Percentiles rank a stretch among this genome's conserved stretches.
Evolutionary conservation across 306 rosid species (phyloP).

Genomic region (Macrotyloma uniflorum): DNA sequence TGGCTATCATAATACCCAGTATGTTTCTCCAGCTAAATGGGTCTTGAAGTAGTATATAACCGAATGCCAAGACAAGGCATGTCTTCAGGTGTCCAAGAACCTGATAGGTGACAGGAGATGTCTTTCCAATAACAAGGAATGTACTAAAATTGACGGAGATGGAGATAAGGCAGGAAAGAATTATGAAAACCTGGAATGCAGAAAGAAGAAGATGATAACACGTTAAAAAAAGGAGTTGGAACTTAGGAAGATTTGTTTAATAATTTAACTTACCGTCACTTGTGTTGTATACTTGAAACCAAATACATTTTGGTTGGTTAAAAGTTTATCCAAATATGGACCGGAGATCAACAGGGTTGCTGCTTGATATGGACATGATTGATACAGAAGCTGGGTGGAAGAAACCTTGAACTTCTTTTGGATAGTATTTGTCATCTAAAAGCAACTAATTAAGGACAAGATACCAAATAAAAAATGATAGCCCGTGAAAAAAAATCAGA

Average conservation of each 20-base stretch:
- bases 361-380: constrained; percentile 90
- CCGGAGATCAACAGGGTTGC: constrained; percentile 82
- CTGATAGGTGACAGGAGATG: constrained; percentile 97
- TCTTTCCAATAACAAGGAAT: constrained; percentile 92
- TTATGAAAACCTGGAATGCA: constrained; percentile 70
- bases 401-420: constrained; percentile 95
- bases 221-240: neutral
- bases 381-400: constrained; percentile 95
- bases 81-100: constrained; percentile 98
- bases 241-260: neutral
- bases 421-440: constrained; percentile 97
- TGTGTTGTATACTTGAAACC: constrained; percentile 83
- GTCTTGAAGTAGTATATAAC: constrained; percentile 80
- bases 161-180: constrained; percentile 88
- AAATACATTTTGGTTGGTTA: constrained; percentile 80
- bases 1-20: constrained; percentile 77
- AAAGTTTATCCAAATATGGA: constrained; percentile 81
- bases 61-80: constrained; percentile 90
- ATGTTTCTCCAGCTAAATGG: constrained; percentile 96
- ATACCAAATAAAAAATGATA: neutral
- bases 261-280: constrained; percentile 74
- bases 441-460: constrained; percentile 63
- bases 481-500: neutral
- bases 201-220: constrained; percentile 24
- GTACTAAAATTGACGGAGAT: constrained; percentile 98